Evolutionary conservation across 768 basidiomycete species (phyloP), one percentile per base, ranked within the genome.

Genomic region (Multifurca ochricompacta): DNA sequence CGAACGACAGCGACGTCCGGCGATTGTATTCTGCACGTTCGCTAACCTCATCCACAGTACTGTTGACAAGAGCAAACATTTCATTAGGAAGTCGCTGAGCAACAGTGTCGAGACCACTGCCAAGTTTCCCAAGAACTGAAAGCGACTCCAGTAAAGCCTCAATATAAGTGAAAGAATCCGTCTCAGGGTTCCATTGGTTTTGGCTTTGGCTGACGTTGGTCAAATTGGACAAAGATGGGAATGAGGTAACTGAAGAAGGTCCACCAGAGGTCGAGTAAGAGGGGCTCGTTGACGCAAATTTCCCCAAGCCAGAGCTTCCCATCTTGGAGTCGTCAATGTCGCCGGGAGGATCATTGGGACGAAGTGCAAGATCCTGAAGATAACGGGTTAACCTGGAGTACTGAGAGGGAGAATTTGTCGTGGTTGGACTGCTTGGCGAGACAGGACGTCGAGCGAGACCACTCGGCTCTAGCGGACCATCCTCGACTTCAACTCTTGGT

Each of bases 91-190:
- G 71, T 47, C 93, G 81, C 67, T 97, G 93, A 5, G 82, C 74
- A 41, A 98, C 74, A 46, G 76, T 80, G 63, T 99, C 96, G 14
- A 98, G 72, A 5, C 83, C 89, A 51, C 73, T 81, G 2, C 90
- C 91, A 2, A 98, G 76, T 65, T 89, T 88, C 6, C 94, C 95
- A 13, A 99, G 74, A 2, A 92, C 85, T 13, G 92, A 86, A 11
- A 98, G 74, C n/a, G 93, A 87, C 68, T 98, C 96, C 7, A 98
- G 73, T 6, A 98, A 75, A 2, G 82, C 87, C 70, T 97, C 96
- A 60, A 98, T 85, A 64, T 97, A 98, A 4, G 82, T 70, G 69
- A 96, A 99, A 0, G 91, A 92, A 66, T 99, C 91, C 9, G 82
- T 77, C 70, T 99, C 96, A 4, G 94, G 92, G 63, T 93, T 94